These are phyloP conservation scores for Acacia concinna DNA, from an alignment of 331 rosid species.

Conservation along the genomic window DNA sequence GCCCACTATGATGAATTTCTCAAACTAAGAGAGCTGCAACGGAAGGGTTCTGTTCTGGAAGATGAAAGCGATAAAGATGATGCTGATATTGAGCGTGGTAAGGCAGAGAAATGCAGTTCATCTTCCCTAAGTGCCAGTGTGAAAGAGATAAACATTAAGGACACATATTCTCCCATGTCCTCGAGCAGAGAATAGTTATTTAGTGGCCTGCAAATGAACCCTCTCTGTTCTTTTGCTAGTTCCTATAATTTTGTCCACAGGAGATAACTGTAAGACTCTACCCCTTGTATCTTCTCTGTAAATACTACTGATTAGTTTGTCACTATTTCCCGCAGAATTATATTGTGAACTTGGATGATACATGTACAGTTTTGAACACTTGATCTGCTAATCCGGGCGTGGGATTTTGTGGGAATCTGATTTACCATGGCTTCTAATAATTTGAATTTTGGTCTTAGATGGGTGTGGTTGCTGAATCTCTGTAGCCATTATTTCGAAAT, in stretches of 20 bases:
- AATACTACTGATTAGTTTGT: neutral
- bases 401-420: neutral
- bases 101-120: slow-evolving; percentile 42
- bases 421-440: neutral
- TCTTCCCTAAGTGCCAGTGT: slow-evolving; percentile 62
- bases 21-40: slow-evolving; percentile 71
- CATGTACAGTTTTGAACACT: neutral
- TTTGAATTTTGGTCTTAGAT: neutral
- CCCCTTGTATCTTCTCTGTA: neutral
- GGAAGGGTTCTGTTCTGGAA: slow-evolving; percentile 49
- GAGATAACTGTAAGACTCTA: neutral
- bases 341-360: neutral
- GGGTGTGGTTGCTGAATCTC: neutral
- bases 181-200: neutral
- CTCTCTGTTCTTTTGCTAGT: neutral
- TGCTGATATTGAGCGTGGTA: neutral
- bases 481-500: neutral
- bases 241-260: neutral
- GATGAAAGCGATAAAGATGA: slow-evolving; percentile 62
- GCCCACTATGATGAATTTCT: slow-evolving; percentile 93
- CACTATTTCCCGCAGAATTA: neutral
- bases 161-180: neutral
- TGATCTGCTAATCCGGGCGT: neutral
- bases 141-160: slow-evolving; percentile 51
- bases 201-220: neutral